These are phyloP conservation scores for Dalbergia oliveri DNA, from an alignment of 306 rosid genomes.

Conservation along the genomic window DNA sequence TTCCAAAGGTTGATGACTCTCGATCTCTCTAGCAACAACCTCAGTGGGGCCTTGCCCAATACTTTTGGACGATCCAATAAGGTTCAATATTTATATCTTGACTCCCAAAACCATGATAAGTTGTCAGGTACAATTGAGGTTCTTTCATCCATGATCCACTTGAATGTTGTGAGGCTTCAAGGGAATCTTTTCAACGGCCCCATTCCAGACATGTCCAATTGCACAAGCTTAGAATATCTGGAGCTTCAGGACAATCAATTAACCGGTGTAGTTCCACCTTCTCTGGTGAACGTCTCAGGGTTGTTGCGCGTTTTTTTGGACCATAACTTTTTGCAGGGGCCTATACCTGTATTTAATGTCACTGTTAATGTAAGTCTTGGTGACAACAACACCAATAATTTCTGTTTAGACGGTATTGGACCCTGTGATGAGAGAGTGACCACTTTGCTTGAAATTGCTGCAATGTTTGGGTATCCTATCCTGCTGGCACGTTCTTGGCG, in stretches of 20 bases:
- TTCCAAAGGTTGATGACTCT: slow-evolving; percentile 52
- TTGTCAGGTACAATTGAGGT: slow-evolving; percentile 59
- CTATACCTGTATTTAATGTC: slow-evolving; percentile 48
- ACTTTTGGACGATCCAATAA: too few species aligned
- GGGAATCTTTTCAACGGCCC: slow-evolving; percentile 62
- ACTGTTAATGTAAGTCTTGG: slow-evolving; percentile 32
- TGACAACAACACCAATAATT: too few species aligned
- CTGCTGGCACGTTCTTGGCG: slow-evolving; percentile 55
- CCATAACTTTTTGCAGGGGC: slow-evolving; percentile 43
- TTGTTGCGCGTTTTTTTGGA: slow-evolving; percentile 30
- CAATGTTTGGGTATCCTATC: slow-evolving; percentile 55
- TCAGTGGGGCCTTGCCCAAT: slow-evolving; percentile 18
- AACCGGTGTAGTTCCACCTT: slow-evolving; percentile 61
- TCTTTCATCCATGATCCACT: slow-evolving; percentile 55
- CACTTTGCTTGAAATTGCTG: slow-evolving; percentile 52
- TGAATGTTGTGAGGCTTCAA: slow-evolving; percentile 67
- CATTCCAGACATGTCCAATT: slow-evolving; percentile 62
- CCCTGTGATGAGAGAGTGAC: slow-evolving; percentile 59
- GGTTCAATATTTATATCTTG: slow-evolving; percentile 60
- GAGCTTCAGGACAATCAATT: slow-evolving; percentile 65
- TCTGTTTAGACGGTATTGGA: not conserved
- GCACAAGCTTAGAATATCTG: slow-evolving; percentile 52
- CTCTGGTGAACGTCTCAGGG: slow-evolving; percentile 49
- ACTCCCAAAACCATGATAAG: slow-evolving; percentile 54
- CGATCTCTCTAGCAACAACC: slow-evolving; percentile 68